Evolutionary conservation across 495 filamentous ascomycete species (phyloP).

Genomic region (Hypoxylon lienhwacheense): DNA sequence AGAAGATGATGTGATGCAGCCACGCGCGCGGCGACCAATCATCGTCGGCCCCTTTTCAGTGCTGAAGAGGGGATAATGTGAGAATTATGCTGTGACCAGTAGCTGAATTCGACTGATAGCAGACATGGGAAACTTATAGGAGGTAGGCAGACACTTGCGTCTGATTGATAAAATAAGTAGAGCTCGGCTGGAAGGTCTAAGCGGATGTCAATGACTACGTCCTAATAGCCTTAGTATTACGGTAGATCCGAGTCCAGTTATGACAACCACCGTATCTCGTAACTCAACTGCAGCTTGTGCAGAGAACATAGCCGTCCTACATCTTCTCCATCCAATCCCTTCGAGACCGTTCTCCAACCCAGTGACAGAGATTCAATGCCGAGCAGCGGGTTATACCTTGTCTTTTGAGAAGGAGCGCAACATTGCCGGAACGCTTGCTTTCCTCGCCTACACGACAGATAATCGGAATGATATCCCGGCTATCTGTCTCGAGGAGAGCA

Average conservation of each 20-base stretch:
- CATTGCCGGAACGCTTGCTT: slow-evolving; percentile 42
- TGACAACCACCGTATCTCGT: slow-evolving; percentile 19
- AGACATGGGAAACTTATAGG: background rate
- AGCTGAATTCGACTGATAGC: slow-evolving; percentile 2
- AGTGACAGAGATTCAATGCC: slow-evolving; percentile 12
- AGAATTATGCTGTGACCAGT: slow-evolving; percentile 4
- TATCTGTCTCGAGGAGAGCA: slow-evolving; percentile 42
- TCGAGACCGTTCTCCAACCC: slow-evolving; percentile 30
- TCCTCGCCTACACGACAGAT: slow-evolving; percentile 43
- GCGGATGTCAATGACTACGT: background rate
- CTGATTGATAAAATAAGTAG: background rate
- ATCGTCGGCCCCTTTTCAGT: background rate
- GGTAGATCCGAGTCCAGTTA: background rate
- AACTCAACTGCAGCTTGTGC: slow-evolving; percentile 23
- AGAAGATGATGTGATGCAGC: background rate
- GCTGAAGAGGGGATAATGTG: slow-evolving; percentile 6
- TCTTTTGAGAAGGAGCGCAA: slow-evolving; percentile 40
- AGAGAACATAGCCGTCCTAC: slow-evolving; percentile 36
- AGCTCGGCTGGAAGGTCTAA: background rate
- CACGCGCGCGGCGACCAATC: slow-evolving; percentile 20
- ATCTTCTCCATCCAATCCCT: slow-evolving; percentile 39
- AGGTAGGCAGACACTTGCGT: no score
- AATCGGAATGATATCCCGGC: slow-evolving; percentile 42
- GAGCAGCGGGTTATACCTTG: slow-evolving; percentile 25
- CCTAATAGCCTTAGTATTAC: background rate